Conservation (phyloP, 2,329 filamentous ascomycete genomes). For the Talaromyces piceae region DNA sequence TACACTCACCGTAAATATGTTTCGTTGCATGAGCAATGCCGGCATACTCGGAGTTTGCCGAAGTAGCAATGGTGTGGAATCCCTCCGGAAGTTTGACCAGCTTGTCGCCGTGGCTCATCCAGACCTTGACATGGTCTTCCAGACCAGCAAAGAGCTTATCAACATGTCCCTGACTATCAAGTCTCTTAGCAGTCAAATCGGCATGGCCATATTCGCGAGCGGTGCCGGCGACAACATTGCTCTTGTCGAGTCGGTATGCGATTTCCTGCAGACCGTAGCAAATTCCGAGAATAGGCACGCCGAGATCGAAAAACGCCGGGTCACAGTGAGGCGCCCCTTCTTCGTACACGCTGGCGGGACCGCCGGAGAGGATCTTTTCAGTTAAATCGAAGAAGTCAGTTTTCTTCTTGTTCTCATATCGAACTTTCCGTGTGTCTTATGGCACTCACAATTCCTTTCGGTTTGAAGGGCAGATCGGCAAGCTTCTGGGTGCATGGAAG, state of each 20-base stretch:
- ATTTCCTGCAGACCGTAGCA: slow-evolving; percentile 62
- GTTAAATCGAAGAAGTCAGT: slow-evolving; percentile 32
- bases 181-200: slow-evolving; percentile 36
- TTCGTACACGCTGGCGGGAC: slow-evolving; percentile 74
- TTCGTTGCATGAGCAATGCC: slow-evolving; percentile 54
- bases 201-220: slow-evolving; percentile 55
- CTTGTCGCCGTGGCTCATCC: slow-evolving; percentile 90
- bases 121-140: slow-evolving; percentile 39
- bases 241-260: slow-evolving; percentile 58
- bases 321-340: slow-evolving; percentile 64
- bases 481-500: slow-evolving; percentile 62
- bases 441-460: slow-evolving; percentile 58
- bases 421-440: neutral
- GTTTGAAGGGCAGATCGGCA: slow-evolving; percentile 66
- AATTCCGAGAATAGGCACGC: slow-evolving; percentile 8
- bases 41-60: slow-evolving; percentile 68
- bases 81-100: slow-evolving; percentile 63
- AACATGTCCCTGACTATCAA: slow-evolving; percentile 5
- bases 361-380: slow-evolving; percentile 71
- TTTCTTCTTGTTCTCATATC: slow-evolving; percentile 1
- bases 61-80: slow-evolving; percentile 68
- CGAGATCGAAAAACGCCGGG: slow-evolving; percentile 69
- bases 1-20: slow-evolving; percentile 74
- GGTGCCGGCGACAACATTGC: slow-evolving; percentile 61
- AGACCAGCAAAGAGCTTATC: slow-evolving; percentile 10